Base-by-base conservation (phyloP, 129 eudicot genomes). In the Flaveria robusta region DNA sequence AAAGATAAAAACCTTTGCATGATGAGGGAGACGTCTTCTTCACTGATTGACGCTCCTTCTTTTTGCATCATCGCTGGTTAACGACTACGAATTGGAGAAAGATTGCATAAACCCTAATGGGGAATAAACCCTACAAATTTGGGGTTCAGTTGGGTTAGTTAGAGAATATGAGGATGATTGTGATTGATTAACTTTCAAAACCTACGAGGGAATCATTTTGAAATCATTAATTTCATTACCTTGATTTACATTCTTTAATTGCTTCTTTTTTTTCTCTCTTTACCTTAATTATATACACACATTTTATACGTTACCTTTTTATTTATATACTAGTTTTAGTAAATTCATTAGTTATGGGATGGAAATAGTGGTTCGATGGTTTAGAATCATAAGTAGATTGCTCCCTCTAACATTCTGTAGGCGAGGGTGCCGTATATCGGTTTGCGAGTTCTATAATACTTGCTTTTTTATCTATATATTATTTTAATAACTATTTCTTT, bases 1-100 rank as follows among this genome's bases (percentile, higher is more conserved):
- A n/a, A n/a, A n/a, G n/a, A n/a, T n/a, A 67, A 22, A 39, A 7
- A 90, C 98, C 94, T 88, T 59, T 83, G 87, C 18, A 86, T 23
- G 37, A 86, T 34, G 64, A 50, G 46, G 71, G 90, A 77, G 49
- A 85, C 31, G 79, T 92, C 88, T 52, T 83, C 90, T 85, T 92
- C 98, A 22, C 77, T 86, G 62, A 92, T 77, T 6, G 81, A 49
- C 2, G 68, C 62, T 52, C 84, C 91, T 52, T 76, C 85, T 51
- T 71, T 83, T 22, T 37, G 77, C 81, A 67, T 73, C 68, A 76
- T 84, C 16, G 66, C 49, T 62, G 49, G 63, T 43, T 56, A 73
- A 12, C 2, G 58, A 39, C 42, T 9, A 73, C 23, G 56, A 58
- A 56, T 39, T 58, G 37, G 39, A 41, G 39, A 19, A 39, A 23